phyloP scores from a whole-genome alignment of 2,329 filamentous ascomycete species.

The Aspergillus sp. region DNA sequence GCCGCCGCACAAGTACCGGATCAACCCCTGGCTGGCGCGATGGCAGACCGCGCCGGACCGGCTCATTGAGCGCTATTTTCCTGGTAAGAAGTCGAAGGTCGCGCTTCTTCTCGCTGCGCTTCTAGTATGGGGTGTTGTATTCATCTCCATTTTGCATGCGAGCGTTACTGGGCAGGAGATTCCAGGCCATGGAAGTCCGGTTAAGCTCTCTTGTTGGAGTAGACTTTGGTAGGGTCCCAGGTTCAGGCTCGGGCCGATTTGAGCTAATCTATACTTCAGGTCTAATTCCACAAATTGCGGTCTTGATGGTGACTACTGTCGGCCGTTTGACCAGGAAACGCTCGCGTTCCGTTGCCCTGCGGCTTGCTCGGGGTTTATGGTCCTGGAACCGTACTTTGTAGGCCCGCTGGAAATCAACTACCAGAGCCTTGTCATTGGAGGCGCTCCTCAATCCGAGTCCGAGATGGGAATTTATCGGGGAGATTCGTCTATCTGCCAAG shows the following conservation, averaged over 20 bases:
- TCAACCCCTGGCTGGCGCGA: conserved; percentile 37
- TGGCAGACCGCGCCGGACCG: conserved; percentile 41
- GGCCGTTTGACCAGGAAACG: conserved; percentile 58
- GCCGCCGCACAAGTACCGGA: conserved; percentile 38
- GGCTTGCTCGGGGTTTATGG: conserved; percentile 56
- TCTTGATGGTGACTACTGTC: conserved; percentile 60
- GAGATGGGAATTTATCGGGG: conserved; percentile 58
- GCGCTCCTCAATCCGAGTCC: conserved; percentile 46
- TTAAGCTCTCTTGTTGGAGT: conserved; percentile 40
- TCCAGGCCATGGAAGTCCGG: conserved; percentile 39
- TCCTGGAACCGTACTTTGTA: conserved; percentile 62
- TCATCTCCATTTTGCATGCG: conserved; percentile 36
- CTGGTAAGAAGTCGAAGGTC: conserved; percentile 28
- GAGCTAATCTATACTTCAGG: conserved; percentile 23
- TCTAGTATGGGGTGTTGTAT: conserved; percentile 38
- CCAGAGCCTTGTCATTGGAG: conserved; percentile 59
- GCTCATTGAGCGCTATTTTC: conserved; percentile 36
- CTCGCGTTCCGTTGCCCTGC: conserved; percentile 64
- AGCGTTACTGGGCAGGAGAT: conserved; percentile 37
- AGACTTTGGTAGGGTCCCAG: conserved; percentile 44
- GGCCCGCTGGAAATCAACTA: conserved; percentile 61
- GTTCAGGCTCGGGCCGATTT: conserved; percentile 34
- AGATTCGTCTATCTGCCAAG: conserved; percentile 65
- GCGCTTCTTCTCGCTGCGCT: conserved; percentile 33
- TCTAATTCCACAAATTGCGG: conserved; percentile 53